Evolutionary conservation across 139 green algal species (phyloP).

Genomic region (Diplosphaera chodatii): DNA sequence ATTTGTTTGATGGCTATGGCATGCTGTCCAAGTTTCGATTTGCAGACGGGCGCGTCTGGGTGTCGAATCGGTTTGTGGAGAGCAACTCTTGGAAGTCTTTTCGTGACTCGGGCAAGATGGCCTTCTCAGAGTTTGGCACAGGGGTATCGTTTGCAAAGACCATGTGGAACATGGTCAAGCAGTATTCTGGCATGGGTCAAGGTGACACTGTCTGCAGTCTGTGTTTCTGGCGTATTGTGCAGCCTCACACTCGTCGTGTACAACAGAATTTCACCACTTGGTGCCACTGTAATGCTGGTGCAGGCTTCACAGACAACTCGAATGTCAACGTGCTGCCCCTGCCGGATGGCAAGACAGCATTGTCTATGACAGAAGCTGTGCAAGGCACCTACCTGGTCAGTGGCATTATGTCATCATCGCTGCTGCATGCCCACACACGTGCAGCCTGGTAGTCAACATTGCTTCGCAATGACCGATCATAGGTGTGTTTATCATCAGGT

Average conservation of each 20-base stretch:
- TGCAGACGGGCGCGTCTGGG: conserved; percentile 19
- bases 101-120: conserved; percentile 31
- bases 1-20: conserved; percentile 78
- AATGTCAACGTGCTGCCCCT: conserved; percentile 54
- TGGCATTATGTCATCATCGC: conserved; percentile 6
- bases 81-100: conserved; percentile 30
- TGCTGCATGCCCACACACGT: too few species aligned
- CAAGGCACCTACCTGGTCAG: conserved; percentile 46
- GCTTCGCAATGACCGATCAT: too few species aligned
- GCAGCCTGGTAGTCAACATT: too few species aligned
- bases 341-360: conserved; percentile 18
- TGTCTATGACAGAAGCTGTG: conserved; percentile 56
- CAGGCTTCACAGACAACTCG: conserved; percentile 70
- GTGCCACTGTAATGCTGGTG: conserved; percentile 6
- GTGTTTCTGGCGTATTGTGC: not conserved
- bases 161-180: conserved; percentile 9
- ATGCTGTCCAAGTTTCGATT: conserved; percentile 50
- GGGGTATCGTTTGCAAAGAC: conserved; percentile 10
- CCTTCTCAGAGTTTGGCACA: conserved; percentile 60
- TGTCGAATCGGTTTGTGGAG: conserved; percentile 33
- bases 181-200: conserved; percentile 1
- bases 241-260: too few species aligned
- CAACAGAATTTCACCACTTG: too few species aligned
- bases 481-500: not conserved
- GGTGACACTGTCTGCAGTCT: not conserved